Evolutionary conservation across 345 rosid genomes (phyloP).

Genomic region (Odontarrhena argentea): DNA sequence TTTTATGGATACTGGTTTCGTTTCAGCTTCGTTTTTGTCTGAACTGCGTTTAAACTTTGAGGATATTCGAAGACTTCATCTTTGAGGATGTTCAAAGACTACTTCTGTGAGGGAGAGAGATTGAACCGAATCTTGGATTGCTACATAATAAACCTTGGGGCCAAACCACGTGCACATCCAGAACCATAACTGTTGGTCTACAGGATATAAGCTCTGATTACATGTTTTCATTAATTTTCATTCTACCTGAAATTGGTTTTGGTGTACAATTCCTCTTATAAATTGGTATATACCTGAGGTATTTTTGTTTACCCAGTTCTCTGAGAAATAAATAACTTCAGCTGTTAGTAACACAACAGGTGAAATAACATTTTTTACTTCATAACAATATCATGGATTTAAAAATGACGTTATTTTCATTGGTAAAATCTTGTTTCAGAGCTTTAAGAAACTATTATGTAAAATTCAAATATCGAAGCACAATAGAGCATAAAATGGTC

Average conservation of each 20-base stretch:
- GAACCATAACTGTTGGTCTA: slow-evolving; percentile 29
- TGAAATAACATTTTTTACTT: slow-evolving; percentile 1
- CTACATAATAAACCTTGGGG: slow-evolving; percentile 35
- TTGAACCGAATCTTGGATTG: slow-evolving; percentile 27
- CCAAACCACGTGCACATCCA: slow-evolving; percentile 26
- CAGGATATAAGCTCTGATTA: slow-evolving; percentile 21
- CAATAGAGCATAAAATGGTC: not conserved
- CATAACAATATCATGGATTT: not conserved
- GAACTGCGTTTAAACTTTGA: slow-evolving; percentile 72
- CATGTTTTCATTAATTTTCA: slow-evolving; percentile 26
- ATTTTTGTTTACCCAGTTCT: slow-evolving; percentile 17
- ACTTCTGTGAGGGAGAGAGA: slow-evolving; percentile 52
- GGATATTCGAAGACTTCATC: slow-evolving; percentile 69
- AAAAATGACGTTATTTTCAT: not conserved
- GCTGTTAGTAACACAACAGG: slow-evolving; percentile 21
- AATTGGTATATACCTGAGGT: slow-evolving; percentile 32
- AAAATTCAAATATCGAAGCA: not conserved
- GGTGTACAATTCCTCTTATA: slow-evolving; percentile 18
- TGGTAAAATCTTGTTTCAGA: not conserved
- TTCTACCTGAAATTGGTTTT: slow-evolving; percentile 27
- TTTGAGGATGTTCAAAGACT: slow-evolving; percentile 81
- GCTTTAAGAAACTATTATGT: not conserved
- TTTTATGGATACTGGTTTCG: slow-evolving; percentile 1
- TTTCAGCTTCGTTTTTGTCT: slow-evolving; percentile 80
- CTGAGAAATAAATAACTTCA: slow-evolving; percentile 26